A percentile compares a stretch with the other conserved stretches of the same genome.
These are phyloP conservation scores for Limnanthes douglasii DNA, from an alignment of 345 rosid genomes.

Conservation along the genomic window DNA sequence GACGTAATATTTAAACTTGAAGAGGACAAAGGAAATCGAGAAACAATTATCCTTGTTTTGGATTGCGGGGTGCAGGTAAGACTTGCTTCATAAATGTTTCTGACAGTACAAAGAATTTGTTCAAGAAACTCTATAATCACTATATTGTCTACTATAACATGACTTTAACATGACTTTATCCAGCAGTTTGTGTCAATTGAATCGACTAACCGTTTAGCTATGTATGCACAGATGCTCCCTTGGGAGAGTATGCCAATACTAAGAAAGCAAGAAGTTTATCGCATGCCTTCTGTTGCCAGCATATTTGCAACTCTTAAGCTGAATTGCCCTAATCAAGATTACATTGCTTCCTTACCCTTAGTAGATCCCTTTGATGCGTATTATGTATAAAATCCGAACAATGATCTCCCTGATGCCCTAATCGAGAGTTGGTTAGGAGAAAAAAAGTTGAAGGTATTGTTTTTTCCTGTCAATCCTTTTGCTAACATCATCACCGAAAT, in stretches of 20 bases:
- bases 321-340: conserved; percentile 22
- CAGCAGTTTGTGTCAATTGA: not conserved
- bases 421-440: conserved; percentile 76
- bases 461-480: not conserved
- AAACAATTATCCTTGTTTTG: conserved; percentile 58
- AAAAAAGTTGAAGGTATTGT: conserved; percentile 62
- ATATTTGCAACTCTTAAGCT: conserved; percentile 35
- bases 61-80: conserved; percentile 84
- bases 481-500: not conserved
- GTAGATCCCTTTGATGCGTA: conserved; percentile 90
- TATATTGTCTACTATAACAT: too few relatives aligned
- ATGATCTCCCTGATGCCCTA: conserved; percentile 58
- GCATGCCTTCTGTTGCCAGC: conserved; percentile 92
- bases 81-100: too few relatives aligned
- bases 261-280: conserved; percentile 81
- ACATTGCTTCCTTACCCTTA: conserved; percentile 34
- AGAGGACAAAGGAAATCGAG: conserved; percentile 23
- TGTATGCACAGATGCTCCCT: conserved; percentile 72
- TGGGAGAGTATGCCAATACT: conserved; percentile 89
- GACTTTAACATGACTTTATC: too few relatives aligned
- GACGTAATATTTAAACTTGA: conserved; percentile 46
- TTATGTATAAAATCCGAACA: conserved; percentile 75
- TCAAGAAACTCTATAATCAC: too few relatives aligned
- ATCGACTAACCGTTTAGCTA: conserved; percentile 6
- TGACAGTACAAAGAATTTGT: too few relatives aligned